Evolutionary conservation across 495 filamentous ascomycete genomes (phyloP).

Genomic region (Poronia punctata): DNA sequence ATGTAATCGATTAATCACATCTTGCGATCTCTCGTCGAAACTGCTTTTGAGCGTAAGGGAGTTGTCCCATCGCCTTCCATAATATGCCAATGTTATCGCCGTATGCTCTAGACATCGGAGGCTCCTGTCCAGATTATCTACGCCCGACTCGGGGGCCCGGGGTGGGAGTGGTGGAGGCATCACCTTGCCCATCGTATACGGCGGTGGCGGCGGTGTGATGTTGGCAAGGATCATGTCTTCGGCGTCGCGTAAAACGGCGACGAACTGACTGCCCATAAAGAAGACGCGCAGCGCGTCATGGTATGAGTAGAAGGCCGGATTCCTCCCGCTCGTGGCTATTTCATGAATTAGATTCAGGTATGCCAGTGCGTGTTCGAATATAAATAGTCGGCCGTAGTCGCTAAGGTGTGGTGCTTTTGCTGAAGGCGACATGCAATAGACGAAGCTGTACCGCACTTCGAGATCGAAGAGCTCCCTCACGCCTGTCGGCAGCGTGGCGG

Average conservation of each 20-base stretch:
- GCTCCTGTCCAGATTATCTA: slow-evolving; percentile 39
- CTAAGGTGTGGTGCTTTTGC: slow-evolving; percentile 55
- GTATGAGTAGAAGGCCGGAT: slow-evolving; percentile 58
- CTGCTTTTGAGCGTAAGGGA: slow-evolving; percentile 32
- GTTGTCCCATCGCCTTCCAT: slow-evolving; percentile 46
- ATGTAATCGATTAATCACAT: slow-evolving; percentile 27
- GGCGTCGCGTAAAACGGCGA: slow-evolving; percentile 55
- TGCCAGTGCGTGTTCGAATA: slow-evolving; percentile 74
- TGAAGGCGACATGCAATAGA: slow-evolving; percentile 74
- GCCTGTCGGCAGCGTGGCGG: slow-evolving; percentile 47
- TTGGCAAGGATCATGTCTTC: slow-evolving; percentile 42
- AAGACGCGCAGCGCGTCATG: slow-evolving; percentile 66
- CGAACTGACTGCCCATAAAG: slow-evolving; percentile 63
- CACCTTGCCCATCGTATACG: slow-evolving; percentile 25
- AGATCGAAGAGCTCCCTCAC: slow-evolving; percentile 67
- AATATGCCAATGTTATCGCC: slow-evolving; percentile 36
- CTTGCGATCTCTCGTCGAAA: slow-evolving; percentile 37
- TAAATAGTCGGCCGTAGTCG: slow-evolving; percentile 61
- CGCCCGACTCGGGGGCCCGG: slow-evolving; percentile 16
- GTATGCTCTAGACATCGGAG: slow-evolving; percentile 38
- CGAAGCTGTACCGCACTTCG: slow-evolving; percentile 76
- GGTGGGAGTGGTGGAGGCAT: slow-evolving; percentile 31
- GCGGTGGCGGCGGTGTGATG: slow-evolving; percentile 21
- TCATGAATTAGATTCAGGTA: slow-evolving; percentile 58
- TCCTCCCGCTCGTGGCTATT: slow-evolving; percentile 42